Evolutionary conservation across 2,329 filamentous ascomycete species (phyloP).

Genomic region (Ustulina deusta): DNA sequence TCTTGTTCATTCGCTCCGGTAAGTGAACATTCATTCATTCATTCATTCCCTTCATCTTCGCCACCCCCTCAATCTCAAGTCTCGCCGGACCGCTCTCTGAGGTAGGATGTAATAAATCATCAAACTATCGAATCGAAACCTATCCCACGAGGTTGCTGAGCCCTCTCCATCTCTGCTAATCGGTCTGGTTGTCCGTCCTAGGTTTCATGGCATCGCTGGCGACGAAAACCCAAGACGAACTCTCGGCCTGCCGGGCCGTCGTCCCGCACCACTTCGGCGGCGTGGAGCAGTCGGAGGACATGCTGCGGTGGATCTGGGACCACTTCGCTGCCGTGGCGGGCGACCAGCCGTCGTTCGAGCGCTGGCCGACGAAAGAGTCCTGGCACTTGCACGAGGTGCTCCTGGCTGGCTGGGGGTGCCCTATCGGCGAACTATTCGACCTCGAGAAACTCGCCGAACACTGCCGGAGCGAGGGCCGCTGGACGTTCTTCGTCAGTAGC

Average conservation of each 20-base stretch:
- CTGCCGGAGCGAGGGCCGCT: conserved; percentile 54
- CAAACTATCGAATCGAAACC: too few relatives aligned
- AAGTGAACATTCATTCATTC: conserved; percentile 1
- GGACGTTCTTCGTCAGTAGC: conserved; percentile 61
- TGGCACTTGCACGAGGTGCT: conserved; percentile 59
- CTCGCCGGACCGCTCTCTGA: background rate
- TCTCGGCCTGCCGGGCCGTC: conserved; percentile 53
- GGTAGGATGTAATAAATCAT: background rate
- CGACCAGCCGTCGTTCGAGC: conserved; percentile 58
- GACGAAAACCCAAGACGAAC: conserved; percentile 53
- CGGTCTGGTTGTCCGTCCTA: background rate
- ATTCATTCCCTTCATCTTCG: background rate
- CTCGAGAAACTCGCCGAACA: conserved; percentile 58
- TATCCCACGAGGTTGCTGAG: background rate
- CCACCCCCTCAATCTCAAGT: background rate
- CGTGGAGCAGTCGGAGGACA: conserved; percentile 59
- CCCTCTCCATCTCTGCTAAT: background rate
- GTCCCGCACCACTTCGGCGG: conserved; percentile 60
- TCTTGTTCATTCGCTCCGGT: conserved; percentile 61
- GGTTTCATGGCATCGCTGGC: conserved; percentile 59
- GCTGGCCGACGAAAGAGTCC: conserved; percentile 49
- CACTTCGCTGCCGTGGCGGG: conserved; percentile 59
- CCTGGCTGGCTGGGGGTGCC: conserved; percentile 62
- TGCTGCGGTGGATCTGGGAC: conserved; percentile 57
- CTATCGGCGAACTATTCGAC: conserved; percentile 64